These are phyloP conservation scores for Colletotrichum liriopes DNA, from an alignment of 2,329 filamentous ascomycete species.

Conservation along the genomic window DNA sequence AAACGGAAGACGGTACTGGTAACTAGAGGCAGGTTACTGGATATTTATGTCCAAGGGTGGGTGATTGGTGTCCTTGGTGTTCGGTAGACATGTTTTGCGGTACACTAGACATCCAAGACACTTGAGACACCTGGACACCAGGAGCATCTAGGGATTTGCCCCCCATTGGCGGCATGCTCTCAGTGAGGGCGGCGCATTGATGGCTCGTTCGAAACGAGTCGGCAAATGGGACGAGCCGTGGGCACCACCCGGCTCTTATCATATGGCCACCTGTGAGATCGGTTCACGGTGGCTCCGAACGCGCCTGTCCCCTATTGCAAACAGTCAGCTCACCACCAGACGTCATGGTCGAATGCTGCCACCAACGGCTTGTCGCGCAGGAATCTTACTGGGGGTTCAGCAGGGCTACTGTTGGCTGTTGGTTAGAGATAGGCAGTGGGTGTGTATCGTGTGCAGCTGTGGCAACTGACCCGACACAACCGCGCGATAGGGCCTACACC, in stretches of 20 bases:
- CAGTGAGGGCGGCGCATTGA: slow-evolving; percentile 21
- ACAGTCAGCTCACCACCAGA: slow-evolving; percentile 13
- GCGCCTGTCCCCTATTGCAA: slow-evolving; percentile 1
- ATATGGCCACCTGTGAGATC: slow-evolving; percentile 23
- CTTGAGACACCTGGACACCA: background rate
- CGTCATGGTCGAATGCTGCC: slow-evolving; percentile 21
- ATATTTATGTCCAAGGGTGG: background rate
- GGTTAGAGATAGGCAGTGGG: background rate
- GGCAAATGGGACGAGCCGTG: slow-evolving; percentile 31
- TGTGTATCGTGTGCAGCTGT: background rate
- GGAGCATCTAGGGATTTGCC: background rate
- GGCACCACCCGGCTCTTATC: slow-evolving; percentile 16
- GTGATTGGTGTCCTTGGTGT: background rate
- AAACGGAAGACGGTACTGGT: background rate
- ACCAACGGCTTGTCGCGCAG: slow-evolving; percentile 2
- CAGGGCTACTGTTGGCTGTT: background rate
- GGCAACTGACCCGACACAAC: background rate
- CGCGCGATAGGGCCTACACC: slow-evolving; percentile 35
- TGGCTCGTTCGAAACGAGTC: slow-evolving; percentile 31
- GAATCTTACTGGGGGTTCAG: background rate
- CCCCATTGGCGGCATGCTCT: background rate
- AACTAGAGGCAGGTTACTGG: background rate
- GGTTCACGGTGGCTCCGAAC: slow-evolving; percentile 19
- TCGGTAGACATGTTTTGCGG: background rate
- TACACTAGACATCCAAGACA: background rate